These are phyloP conservation scores for Croton setiger DNA, from an alignment of 441 rosid species.

Conservation along the genomic window DNA sequence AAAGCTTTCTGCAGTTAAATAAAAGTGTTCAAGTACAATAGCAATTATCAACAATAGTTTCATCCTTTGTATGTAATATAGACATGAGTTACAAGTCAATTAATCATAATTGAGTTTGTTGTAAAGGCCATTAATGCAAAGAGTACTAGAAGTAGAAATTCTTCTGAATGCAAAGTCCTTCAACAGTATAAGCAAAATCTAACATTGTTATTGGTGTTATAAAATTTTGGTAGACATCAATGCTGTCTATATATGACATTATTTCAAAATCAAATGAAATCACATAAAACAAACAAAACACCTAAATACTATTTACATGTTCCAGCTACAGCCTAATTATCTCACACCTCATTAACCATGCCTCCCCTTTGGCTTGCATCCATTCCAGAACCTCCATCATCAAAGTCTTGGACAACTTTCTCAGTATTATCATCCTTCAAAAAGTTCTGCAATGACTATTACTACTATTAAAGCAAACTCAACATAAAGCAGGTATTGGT, in stretches of 20 bases:
- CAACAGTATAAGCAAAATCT: not conserved
- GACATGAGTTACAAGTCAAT: not conserved
- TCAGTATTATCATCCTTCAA: conserved; percentile 16
- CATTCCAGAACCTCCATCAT: conserved; percentile 3
- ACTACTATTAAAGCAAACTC: not conserved
- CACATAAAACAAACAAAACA: too few species aligned
- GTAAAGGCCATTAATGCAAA: not conserved
- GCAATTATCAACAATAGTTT: not conserved
- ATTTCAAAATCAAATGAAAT: not conserved
- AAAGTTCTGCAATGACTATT: conserved; percentile 22
- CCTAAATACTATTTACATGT: too few species aligned
- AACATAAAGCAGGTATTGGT: too few species aligned
- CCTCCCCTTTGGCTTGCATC: conserved; percentile 1
- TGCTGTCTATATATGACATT: not conserved
- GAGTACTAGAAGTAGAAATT: too few species aligned
- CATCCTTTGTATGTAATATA: not conserved
- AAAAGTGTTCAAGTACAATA: too few species aligned
- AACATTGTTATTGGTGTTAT: not conserved
- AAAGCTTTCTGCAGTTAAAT: too few species aligned
- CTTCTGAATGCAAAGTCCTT: not conserved
- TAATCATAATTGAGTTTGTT: not conserved
- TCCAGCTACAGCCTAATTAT: too few species aligned
- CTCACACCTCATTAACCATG: conserved; percentile 4
- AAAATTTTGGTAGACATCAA: not conserved
- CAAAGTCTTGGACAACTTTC: conserved; percentile 15